A percentile compares a stretch with the other conserved stretches of the same genome.
Conservation (phyloP, 1,284 basidiomycete species). For the Cryptococcus sp. region DNA sequence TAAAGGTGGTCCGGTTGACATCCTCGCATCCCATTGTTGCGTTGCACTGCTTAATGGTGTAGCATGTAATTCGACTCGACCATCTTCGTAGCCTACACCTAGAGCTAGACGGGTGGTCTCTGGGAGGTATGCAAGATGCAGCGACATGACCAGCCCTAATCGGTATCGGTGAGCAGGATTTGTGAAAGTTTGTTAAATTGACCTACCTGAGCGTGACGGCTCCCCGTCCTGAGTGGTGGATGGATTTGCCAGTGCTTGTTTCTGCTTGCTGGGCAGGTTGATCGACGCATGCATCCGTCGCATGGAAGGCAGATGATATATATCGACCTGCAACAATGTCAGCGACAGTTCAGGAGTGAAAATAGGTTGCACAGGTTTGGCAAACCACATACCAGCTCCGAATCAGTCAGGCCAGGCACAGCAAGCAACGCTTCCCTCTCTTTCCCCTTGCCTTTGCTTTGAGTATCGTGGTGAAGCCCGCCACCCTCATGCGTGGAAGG, state of each 20-base stretch:
- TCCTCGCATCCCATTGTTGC: conserved; percentile 25
- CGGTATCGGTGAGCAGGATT: not conserved
- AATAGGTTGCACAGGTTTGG: not conserved
- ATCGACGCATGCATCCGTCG: conserved; percentile 71
- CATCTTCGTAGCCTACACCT: conserved; percentile 77
- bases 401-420: conserved; percentile 82
- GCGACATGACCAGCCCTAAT: conserved; percentile 79
- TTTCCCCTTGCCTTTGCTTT: conserved; percentile 22
- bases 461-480: conserved; percentile 1
- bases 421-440: conserved; percentile 63
- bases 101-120: conserved; percentile 57
- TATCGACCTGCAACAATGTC: conserved; percentile 63
- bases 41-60: conserved; percentile 44
- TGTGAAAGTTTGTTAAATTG: conserved; percentile 1
- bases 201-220: conserved; percentile 9
- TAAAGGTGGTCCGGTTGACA: conserved; percentile 50
- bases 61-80: conserved; percentile 66
- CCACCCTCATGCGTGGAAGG: not conserved
- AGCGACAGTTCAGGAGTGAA: not conserved
- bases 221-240: conserved; percentile 5
- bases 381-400: conserved; percentile 65
- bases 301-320: conserved; percentile 69
- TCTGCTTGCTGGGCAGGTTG: conserved; percentile 21
- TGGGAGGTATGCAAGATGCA: conserved; percentile 61
- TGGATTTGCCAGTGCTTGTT: conserved; percentile 1